phyloP scores from a whole-genome alignment of 192 early-diverging fungal species.

The Dissophora globulifera region DNA sequence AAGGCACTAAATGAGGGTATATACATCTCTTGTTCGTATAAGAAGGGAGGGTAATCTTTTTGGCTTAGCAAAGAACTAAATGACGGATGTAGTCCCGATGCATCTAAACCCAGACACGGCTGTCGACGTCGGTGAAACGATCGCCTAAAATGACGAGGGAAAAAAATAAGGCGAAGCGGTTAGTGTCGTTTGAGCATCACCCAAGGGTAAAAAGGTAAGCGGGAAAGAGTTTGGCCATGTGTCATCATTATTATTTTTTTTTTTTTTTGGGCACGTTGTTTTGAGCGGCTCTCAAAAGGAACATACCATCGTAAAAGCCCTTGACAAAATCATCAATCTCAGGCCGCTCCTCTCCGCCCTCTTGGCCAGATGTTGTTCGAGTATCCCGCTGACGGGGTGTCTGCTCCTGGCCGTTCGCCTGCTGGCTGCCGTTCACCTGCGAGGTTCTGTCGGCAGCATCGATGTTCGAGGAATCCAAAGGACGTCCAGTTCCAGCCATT shows the following conservation, averaged over 20 bases:
- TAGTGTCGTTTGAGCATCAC: no score
- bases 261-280: no score
- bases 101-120: conserved; percentile 43
- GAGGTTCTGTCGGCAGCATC: background rate
- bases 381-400: conserved; percentile 1
- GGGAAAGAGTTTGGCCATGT: no score
- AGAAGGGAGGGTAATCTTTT: no score
- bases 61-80: no score
- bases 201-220: no score
- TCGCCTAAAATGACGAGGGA: conserved; percentile 27
- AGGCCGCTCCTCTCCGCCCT: conserved; percentile 7
- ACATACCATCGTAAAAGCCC: conserved; percentile 37
- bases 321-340: conserved; percentile 44
- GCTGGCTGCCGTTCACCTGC: background rate
- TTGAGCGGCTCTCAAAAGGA: background rate
- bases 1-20: no score
- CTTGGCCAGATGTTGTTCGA: background rate
- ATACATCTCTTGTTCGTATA: no score
- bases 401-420: background rate
- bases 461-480: background rate
- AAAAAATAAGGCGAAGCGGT: no score
- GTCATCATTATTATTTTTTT: no score
- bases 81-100: no score
- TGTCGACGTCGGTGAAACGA: conserved; percentile 40
- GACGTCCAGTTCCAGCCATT: no score